phyloP scores from a whole-genome alignment of 208 protist species.

The Trichomonas vaginalis region DNA sequence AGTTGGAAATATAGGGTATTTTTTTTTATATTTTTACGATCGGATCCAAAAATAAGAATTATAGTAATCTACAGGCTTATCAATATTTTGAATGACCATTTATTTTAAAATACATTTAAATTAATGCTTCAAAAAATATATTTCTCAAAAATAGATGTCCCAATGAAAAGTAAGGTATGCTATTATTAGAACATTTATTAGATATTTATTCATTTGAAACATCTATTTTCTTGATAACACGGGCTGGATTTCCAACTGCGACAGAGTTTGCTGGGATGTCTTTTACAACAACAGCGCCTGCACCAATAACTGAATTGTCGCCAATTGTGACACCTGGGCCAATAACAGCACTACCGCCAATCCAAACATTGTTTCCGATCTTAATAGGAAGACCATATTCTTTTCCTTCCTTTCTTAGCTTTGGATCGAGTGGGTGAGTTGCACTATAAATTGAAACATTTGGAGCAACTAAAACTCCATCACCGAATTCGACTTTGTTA shows the following conservation, averaged over 20 bases:
- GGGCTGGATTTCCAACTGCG: constrained; percentile 53
- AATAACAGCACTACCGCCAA: constrained; percentile 31
- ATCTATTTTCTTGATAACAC: neutral
- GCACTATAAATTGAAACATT: constrained; percentile 53
- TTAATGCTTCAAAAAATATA: too few species aligned
- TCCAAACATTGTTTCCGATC: constrained; percentile 32
- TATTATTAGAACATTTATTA: neutral
- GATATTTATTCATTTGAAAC: neutral
- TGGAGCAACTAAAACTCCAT: constrained; percentile 44
- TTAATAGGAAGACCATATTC: constrained; percentile 35
- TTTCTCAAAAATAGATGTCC: too few species aligned
- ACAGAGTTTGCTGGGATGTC: constrained; percentile 53
- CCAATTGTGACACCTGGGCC: constrained; percentile 56
- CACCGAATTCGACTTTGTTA: constrained; percentile 46
- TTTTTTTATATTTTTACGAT: too few species aligned
- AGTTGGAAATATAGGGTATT: too few species aligned
- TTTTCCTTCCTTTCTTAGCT: neutral
- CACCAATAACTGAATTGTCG: constrained; percentile 48
- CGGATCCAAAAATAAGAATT: too few species aligned
- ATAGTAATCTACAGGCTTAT: too few species aligned
- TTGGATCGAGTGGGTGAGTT: constrained; percentile 46
- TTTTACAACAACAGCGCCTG: constrained; percentile 57
- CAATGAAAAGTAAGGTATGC: neutral
- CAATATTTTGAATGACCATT: too few species aligned
- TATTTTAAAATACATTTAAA: too few species aligned